Percentiles rank a stretch among this genome's conserved stretches.
phyloP scores from a whole-genome alignment of 2,329 filamentous ascomycete species.

The Ceratocystis ficicola region DNA sequence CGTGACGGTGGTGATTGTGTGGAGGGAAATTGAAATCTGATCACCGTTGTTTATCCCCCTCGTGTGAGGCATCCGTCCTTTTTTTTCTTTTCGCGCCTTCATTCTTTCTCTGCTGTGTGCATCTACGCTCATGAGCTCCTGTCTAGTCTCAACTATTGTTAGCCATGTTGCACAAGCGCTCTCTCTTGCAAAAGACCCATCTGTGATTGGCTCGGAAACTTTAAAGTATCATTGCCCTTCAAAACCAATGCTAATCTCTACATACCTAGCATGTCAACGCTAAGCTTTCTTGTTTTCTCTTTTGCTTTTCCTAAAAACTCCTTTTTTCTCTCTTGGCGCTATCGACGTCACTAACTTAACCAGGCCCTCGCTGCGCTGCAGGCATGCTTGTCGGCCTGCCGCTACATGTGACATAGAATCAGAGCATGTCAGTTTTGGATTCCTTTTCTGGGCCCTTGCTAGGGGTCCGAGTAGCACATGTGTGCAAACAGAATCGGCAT shows the following conservation, averaged over 20 bases:
- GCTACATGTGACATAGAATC: not conserved
- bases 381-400: not conserved
- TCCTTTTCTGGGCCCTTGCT: constrained; percentile 6
- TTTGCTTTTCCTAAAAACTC: not conserved
- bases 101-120: no score
- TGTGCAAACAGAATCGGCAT: not conserved
- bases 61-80: not conserved
- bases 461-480: not conserved
- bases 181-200: not conserved
- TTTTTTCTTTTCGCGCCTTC: no score
- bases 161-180: no score
- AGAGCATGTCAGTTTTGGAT: constrained; percentile 27
- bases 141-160: no score
- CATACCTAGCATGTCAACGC: not conserved
- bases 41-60: not conserved
- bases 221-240: not conserved
- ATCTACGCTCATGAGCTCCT: no score
- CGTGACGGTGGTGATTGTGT: not conserved
- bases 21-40: not conserved
- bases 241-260: not conserved
- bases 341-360: not conserved
- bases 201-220: not conserved
- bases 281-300: not conserved
- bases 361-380: not conserved
- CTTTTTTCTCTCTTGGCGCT: not conserved